Conservation (phyloP, 2,329 filamentous ascomycete genomes). For the Endothia cerciana region DNA sequence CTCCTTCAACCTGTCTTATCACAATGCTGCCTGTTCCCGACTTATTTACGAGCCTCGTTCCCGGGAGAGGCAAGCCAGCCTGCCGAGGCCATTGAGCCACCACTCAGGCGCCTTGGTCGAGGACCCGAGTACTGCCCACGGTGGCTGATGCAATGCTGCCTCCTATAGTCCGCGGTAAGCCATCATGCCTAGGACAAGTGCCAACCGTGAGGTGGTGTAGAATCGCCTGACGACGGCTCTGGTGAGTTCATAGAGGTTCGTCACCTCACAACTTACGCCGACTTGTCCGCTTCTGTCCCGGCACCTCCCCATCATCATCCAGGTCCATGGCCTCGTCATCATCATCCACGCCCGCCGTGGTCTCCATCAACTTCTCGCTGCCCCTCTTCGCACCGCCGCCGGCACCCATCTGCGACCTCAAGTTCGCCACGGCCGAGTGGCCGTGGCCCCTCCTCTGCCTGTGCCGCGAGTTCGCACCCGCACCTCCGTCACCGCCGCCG, state of each 20-base stretch:
- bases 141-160: not conserved
- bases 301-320: conserved; percentile 55
- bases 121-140: not conserved
- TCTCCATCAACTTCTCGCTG: conserved; percentile 44
- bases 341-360: conserved; percentile 43
- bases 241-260: rapidly evolving
- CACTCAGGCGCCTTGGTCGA: not conserved
- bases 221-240: not conserved
- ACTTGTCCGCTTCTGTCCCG: conserved; percentile 54
- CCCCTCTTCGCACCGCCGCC: conserved; percentile 25
- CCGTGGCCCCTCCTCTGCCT: conserved; percentile 4
- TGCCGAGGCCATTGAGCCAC: not conserved
- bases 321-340: conserved; percentile 60
- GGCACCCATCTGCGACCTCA: conserved; percentile 7
- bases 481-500: conserved; percentile 29
- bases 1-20: not conserved
- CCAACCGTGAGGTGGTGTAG: not conserved
- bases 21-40: no score
- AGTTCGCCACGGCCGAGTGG: conserved; percentile 6
- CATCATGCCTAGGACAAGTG: not conserved
- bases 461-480: conserved; percentile 15
- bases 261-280: conserved; percentile 55
- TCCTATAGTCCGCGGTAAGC: not conserved
- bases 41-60: no score
- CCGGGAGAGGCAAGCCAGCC: not conserved